Evolutionary conservation across 257 asterid genomes (phyloP), one percentile per base, ranked within the genome.

Genomic region (Solanum habrochaites): DNA sequence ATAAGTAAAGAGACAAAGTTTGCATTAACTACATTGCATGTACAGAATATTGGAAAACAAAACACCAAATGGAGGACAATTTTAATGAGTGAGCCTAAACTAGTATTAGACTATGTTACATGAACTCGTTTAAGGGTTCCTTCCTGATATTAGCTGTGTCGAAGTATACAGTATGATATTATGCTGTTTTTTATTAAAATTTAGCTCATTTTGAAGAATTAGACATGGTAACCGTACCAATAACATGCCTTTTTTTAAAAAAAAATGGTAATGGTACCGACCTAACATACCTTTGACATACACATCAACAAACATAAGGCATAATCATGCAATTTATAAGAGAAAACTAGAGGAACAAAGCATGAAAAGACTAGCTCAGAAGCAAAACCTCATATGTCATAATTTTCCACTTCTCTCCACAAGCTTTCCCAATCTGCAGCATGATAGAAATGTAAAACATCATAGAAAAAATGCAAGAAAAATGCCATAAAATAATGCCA

Each of bases 361-460:
- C 4, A 4, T 74, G 35, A 42, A 77, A 77, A 42, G 18, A 32
- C 62, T 43, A 77, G 83, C 37, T 77, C 37, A 8, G 37, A 15
- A 75, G 11, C 62, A 74, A 91, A 69, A 96, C 99, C 98, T 96
- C 99, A 80, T 93, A 95, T 23, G 93, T 91, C 98, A 96, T 96
- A 40, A 95, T 92, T 85, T 95, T 96, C 99, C 99, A 96, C 94
- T 92, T 96, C 90, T 93, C 97, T 82, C 99, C 99, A 69, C 98
- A 91, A n/a, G 98, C 99, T 94, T 96, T 96, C 86, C 99, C 99
- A 86, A 96, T 86, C 99, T 96, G 91, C 89, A 93, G 78, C 43
- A 85, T 62, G 39, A 75, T 83, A 90, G 66, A 27, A 85, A 62
- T 31, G 32, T 37, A 80, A 64, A 74, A 83, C 18, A 83, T 74